Conservation (phyloP, 2,329 filamentous ascomycete species). For the Hypocrella siamensis region DNA sequence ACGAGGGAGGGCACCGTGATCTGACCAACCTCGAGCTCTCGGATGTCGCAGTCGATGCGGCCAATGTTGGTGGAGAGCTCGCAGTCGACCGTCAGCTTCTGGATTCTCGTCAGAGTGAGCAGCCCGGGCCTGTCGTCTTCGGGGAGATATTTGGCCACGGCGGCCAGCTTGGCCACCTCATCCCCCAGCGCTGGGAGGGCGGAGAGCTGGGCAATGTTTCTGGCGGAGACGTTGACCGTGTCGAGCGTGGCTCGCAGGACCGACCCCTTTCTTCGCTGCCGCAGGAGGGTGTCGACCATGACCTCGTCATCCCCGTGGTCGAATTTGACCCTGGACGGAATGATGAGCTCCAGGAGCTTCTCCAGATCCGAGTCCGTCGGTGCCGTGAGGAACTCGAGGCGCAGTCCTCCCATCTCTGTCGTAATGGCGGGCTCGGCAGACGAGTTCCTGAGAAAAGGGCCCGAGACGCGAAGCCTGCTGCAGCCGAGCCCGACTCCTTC, state of each 20-base stretch:
- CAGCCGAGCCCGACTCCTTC: constrained; percentile 59
- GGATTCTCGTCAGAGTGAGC: constrained; percentile 55
- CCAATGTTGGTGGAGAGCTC: constrained; percentile 58
- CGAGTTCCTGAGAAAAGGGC: constrained; percentile 45
- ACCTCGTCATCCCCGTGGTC: constrained; percentile 80
- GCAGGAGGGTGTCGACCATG: constrained; percentile 76
- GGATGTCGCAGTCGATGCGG: constrained; percentile 37
- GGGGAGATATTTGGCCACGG: constrained; percentile 83
- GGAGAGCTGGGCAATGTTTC: constrained; percentile 47
- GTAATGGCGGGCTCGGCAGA: constrained; percentile 43
- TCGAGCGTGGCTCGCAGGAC: constrained; percentile 59
- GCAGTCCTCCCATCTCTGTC: constrained; percentile 47
- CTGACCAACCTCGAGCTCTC: constrained; percentile 57
- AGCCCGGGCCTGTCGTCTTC: constrained; percentile 90
- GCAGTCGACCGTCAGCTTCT: constrained; percentile 43
- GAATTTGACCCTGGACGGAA: constrained; percentile 81
- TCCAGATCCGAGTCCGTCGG: constrained; percentile 73
- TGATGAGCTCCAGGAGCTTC: constrained; percentile 69
- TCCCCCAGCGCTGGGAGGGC: constrained; percentile 56
- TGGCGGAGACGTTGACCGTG: constrained; percentile 44
- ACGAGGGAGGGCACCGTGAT: constrained; percentile 74
- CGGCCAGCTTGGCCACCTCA: constrained; percentile 69
- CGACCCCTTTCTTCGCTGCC: constrained; percentile 74
- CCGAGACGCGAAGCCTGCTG: constrained; percentile 58
- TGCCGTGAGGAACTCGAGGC: constrained; percentile 54